phyloP scores from a whole-genome alignment of 768 basidiomycete genomes.

The Rhizopogon vesiculosus region DNA sequence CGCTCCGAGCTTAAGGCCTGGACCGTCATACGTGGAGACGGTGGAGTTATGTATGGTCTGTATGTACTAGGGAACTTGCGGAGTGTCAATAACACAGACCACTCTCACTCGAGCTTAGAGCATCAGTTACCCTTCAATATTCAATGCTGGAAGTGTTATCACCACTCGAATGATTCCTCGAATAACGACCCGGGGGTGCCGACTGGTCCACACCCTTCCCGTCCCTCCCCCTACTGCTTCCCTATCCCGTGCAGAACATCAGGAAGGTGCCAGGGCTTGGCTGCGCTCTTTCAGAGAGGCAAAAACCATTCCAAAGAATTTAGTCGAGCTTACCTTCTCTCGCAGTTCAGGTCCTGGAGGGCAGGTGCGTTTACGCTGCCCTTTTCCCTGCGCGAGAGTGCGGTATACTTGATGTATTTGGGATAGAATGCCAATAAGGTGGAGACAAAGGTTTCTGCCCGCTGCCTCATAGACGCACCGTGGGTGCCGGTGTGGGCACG shows the following conservation, averaged over 20 bases:
- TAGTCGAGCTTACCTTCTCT: slow-evolving; percentile 64
- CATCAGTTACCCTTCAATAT: too few relatives aligned
- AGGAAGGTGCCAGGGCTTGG: slow-evolving; percentile 50
- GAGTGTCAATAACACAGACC: too few relatives aligned
- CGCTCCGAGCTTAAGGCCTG: too few relatives aligned
- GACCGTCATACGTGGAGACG: too few relatives aligned
- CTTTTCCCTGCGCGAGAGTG: not conserved
- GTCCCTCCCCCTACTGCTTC: slow-evolving; percentile 36
- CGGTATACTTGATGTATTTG: not conserved
- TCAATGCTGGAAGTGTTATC: not conserved
- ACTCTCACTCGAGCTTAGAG: too few relatives aligned
- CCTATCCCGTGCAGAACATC: slow-evolving; percentile 37
- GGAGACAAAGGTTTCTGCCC: slow-evolving; percentile 68
- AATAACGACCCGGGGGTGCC: not conserved
- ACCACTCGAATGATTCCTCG: not conserved
- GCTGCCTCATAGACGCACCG: slow-evolving; percentile 48
- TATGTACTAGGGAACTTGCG: too few relatives aligned
- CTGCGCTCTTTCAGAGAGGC: slow-evolving; percentile 40
- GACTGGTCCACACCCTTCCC: slow-evolving; percentile 27
- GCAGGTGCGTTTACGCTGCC: slow-evolving; percentile 44
- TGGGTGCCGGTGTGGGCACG: slow-evolving; percentile 79
- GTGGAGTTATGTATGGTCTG: too few relatives aligned
- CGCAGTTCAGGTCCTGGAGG: slow-evolving; percentile 85
- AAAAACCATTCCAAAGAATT: slow-evolving; percentile 39
- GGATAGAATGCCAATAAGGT: slow-evolving; percentile 58